Conservation (phyloP, 2,329 filamentous ascomycete species). For the Fusarium devonianum region DNA sequence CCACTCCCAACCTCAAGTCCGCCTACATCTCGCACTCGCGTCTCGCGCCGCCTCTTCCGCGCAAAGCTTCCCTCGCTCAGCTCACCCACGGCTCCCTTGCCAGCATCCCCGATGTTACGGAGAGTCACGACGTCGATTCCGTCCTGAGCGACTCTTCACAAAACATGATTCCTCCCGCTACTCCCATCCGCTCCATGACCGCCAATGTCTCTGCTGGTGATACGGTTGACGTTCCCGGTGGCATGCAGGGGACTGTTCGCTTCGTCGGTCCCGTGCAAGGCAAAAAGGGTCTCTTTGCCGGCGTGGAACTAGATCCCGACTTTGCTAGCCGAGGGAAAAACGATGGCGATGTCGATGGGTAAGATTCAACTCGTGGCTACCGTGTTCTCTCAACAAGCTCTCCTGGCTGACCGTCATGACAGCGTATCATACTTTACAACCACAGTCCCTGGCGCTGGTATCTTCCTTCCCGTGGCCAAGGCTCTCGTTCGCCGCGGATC, state of each 20-base stretch:
- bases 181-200: constrained; percentile 59
- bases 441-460: constrained; percentile 79
- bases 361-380: constrained; percentile 44
- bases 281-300: constrained; percentile 90
- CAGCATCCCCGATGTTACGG: constrained; percentile 70
- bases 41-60: constrained; percentile 60
- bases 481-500: constrained; percentile 74
- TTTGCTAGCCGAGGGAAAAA: constrained; percentile 91
- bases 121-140: constrained; percentile 67
- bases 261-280: constrained; percentile 88
- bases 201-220: constrained; percentile 77
- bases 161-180: constrained; percentile 61
- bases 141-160: constrained; percentile 50
- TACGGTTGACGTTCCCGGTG: constrained; percentile 87
- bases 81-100: constrained; percentile 70
- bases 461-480: constrained; percentile 89
- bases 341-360: constrained; percentile 95
- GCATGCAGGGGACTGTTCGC: constrained; percentile 88
- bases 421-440: constrained; percentile 84
- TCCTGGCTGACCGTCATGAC: constrained; percentile 13
- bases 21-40: constrained; percentile 60
- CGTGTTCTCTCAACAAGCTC: background rate
- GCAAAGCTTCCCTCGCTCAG: constrained; percentile 75
- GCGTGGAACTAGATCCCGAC: constrained; percentile 84
- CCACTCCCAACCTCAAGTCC: constrained; percentile 65